These are phyloP conservation scores for Amylocystis lapponica DNA, from an alignment of 768 basidiomycete genomes.

Conservation along the genomic window DNA sequence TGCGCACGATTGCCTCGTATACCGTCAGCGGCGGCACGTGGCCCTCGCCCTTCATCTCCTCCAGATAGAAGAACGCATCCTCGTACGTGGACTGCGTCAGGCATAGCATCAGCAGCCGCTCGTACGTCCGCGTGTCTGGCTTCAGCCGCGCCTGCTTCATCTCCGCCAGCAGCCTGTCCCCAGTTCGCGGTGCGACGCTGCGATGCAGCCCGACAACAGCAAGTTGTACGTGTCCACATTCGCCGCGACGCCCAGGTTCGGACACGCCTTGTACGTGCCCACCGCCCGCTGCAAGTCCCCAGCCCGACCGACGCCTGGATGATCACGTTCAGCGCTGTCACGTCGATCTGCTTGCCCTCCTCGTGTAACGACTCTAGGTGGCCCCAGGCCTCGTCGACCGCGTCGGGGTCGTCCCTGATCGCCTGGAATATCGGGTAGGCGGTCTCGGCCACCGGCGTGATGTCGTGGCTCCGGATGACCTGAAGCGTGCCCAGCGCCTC, in stretches of 20 bases:
- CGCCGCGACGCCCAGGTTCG: slow-evolving; percentile 50
- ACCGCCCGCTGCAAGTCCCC: slow-evolving; percentile 71
- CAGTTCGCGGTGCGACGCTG: slow-evolving; percentile 52
- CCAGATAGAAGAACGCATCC: slow-evolving; percentile 84
- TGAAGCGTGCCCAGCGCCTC: slow-evolving; percentile 58
- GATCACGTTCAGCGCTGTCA: slow-evolving; percentile 59
- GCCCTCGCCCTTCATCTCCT: slow-evolving; percentile 73
- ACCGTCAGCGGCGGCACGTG: slow-evolving; percentile 46
- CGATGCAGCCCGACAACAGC: slow-evolving; percentile 61
- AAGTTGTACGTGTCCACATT: slow-evolving; percentile 62
- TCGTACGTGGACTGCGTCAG: slow-evolving; percentile 72
- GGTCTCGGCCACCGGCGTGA: slow-evolving; percentile 47
- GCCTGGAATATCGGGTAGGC: slow-evolving; percentile 45
- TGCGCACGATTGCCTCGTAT: slow-evolving; percentile 57
- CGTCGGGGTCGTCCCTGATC: slow-evolving; percentile 42
- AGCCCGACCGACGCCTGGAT: slow-evolving; percentile 55
- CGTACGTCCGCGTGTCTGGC: slow-evolving; percentile 58
- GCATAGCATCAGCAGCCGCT: slow-evolving; percentile 61
- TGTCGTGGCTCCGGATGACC: slow-evolving; percentile 50
- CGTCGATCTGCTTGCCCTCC: slow-evolving; percentile 47
- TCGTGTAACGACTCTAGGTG: slow-evolving; percentile 55
- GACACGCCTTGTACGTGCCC: slow-evolving; percentile 63
- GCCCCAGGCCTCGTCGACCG: slow-evolving; percentile 60
- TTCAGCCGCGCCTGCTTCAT: slow-evolving; percentile 52
- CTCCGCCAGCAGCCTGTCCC: slow-evolving; percentile 60